Conservation (phyloP, 1,284 basidiomycete species). For the Heterobasidion occidentale region DNA sequence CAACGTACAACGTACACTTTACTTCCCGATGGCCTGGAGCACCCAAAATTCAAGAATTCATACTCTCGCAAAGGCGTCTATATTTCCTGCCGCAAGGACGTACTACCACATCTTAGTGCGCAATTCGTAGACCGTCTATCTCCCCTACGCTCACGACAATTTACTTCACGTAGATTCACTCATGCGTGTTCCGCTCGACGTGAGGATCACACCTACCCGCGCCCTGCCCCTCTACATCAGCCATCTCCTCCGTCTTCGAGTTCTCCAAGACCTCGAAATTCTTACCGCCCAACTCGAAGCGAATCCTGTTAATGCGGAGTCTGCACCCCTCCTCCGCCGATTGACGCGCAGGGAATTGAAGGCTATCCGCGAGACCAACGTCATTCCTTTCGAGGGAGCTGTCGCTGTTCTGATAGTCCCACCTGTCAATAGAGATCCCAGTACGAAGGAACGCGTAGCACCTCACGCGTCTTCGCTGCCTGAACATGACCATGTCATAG, state of each 20-base stretch:
- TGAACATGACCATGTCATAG: conserved; percentile 11
- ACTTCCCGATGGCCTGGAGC: conserved; percentile 62
- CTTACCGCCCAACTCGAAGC: conserved; percentile 35
- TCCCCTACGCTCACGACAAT: no score
- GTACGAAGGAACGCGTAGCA: conserved; percentile 35
- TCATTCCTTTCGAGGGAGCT: conserved; percentile 43
- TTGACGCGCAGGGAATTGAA: conserved; percentile 56
- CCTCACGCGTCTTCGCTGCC: conserved; percentile 35
- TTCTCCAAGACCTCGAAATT: conserved; percentile 65
- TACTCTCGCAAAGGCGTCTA: conserved; percentile 40
- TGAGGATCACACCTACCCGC: not conserved
- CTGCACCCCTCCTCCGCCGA: conserved; percentile 42
- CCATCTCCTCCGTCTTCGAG: conserved; percentile 60
- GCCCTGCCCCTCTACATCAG: conserved; percentile 37
- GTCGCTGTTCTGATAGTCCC: conserved; percentile 62
- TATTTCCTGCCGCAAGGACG: conserved; percentile 47
- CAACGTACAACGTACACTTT: conserved; percentile 18
- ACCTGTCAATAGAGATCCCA: conserved; percentile 50
- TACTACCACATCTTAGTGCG: conserved; percentile 20
- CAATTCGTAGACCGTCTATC: no score
- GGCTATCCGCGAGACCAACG: conserved; percentile 35
- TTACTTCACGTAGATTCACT: no score
- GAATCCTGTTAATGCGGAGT: conserved; percentile 13
- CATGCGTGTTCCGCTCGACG: no score
- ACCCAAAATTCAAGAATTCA: conserved; percentile 46